These are phyloP conservation scores for Rhizoctonia solani DNA, from an alignment of 1,284 basidiomycete genomes.

Conservation along the genomic window DNA sequence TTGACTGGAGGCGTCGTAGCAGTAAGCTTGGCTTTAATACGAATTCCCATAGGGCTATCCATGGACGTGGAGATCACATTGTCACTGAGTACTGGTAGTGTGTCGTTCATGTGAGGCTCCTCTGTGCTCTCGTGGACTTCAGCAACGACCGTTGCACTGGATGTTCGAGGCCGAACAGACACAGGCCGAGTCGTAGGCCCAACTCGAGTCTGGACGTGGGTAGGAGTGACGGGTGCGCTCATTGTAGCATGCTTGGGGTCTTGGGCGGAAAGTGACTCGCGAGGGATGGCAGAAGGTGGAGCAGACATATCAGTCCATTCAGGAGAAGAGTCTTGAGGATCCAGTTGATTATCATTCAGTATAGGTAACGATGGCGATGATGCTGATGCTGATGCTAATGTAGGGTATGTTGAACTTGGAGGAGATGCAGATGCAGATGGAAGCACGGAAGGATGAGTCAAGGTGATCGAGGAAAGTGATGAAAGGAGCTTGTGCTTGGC, in stretches of 20 bases:
- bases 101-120: neutral
- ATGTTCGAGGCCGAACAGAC: neutral
- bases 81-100: neutral
- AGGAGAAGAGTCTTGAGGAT: conserved; percentile 3
- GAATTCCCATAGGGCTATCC: neutral
- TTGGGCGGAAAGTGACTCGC: neutral
- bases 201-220: neutral
- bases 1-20: neutral
- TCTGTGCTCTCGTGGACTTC: neutral
- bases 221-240: conserved; percentile 25
- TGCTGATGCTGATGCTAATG: conserved; percentile 18
- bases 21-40: conserved; percentile 15
- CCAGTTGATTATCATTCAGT: neutral
- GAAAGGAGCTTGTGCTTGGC: neutral
- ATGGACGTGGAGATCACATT: neutral
- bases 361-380: neutral
- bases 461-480: conserved; percentile 15
- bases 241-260: neutral
- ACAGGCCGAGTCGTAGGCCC: neutral
- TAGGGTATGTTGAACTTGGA: conserved; percentile 2
- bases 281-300: conserved; percentile 5
- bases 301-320: neutral
- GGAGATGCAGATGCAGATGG: conserved; percentile 10
- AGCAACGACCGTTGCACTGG: neutral
- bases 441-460: neutral